Evolutionary conservation across 257 asterid genomes (phyloP).

Genomic region (Plantago elongata): DNA sequence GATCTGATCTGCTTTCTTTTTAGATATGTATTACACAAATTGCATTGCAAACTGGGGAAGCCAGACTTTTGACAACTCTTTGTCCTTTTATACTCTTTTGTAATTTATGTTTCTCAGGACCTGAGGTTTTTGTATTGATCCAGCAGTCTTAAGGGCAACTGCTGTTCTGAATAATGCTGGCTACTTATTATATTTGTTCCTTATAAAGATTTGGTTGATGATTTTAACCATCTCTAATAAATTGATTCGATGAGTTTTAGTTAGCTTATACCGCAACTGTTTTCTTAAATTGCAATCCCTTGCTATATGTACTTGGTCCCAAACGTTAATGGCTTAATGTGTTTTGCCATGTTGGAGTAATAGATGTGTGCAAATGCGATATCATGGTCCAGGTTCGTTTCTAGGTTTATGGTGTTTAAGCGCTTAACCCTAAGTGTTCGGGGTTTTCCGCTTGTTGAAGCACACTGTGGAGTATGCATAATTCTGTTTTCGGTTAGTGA

Average conservation of each 20-base stretch:
- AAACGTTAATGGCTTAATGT: too few species aligned
- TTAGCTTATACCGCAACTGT: neutral
- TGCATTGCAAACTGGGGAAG: slow-evolving; percentile 14
- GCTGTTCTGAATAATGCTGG: slow-evolving; percentile 26
- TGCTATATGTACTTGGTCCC: too few species aligned
- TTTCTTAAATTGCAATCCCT: neutral
- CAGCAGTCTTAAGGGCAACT: slow-evolving; percentile 21
- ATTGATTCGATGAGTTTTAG: neutral
- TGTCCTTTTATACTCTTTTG: slow-evolving; percentile 18
- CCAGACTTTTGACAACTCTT: slow-evolving; percentile 11
- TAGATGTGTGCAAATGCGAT: too few species aligned
- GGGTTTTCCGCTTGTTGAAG: too few species aligned
- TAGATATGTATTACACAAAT: slow-evolving; percentile 2
- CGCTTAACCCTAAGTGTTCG: too few species aligned
- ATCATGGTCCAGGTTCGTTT: too few species aligned
- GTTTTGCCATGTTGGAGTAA: too few species aligned
- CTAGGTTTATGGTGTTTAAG: too few species aligned
- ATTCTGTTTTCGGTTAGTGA: too few species aligned
- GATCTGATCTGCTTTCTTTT: slow-evolving; percentile 3
- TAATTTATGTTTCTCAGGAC: slow-evolving; percentile 16
- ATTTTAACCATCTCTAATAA: slow-evolving; percentile 14
- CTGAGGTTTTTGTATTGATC: slow-evolving; percentile 11
- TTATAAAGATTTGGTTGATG: slow-evolving; percentile 14
- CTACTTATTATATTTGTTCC: slow-evolving; percentile 12
- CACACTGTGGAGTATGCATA: too few species aligned